phyloP scores from a whole-genome alignment of 805 yeast species.

The Candida multigemmis region DNA sequence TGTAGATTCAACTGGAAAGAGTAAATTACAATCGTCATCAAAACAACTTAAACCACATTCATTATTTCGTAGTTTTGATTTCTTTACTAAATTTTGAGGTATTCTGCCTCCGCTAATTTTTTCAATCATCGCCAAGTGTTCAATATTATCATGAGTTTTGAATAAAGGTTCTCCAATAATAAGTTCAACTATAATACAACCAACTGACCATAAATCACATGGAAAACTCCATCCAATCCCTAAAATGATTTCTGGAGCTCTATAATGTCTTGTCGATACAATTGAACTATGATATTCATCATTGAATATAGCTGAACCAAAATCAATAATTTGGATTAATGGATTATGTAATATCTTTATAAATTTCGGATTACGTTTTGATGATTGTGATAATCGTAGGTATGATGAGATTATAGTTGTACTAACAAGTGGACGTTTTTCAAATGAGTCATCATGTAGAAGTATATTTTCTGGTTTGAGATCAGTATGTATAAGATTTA shows the following conservation, averaged over 20 bases:
- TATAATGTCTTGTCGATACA: conserved; percentile 90
- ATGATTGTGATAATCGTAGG: conserved; percentile 11
- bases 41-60: conserved; percentile 33
- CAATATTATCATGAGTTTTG: conserved; percentile 89
- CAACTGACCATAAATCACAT: conserved; percentile 95
- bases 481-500: conserved; percentile 90
- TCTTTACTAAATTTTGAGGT: conserved; percentile 30
- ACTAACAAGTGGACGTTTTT: conserved; percentile 24
- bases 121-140: conserved; percentile 94
- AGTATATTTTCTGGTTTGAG: conserved; percentile 92
- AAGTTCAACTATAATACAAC: conserved; percentile 85
- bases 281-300: conserved; percentile 91
- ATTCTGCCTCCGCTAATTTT: conserved; percentile 53
- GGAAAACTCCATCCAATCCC: conserved; percentile 97
- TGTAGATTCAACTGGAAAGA: conserved; percentile 30
- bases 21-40: conserved; percentile 19
- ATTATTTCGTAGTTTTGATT: conserved; percentile 23
- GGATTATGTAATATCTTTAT: conserved; percentile 62
- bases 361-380: conserved; percentile 20
- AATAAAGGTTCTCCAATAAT: conserved; percentile 92
- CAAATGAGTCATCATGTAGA: conserved; percentile 44
- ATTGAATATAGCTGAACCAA: conserved; percentile 92
- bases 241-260: conserved; percentile 93
- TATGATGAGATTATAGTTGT: conserved; percentile 25
- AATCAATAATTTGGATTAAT: conserved; percentile 82